Conservation (phyloP, 148 eudicot genomes). For the Pharnaceum exiguum region DNA sequence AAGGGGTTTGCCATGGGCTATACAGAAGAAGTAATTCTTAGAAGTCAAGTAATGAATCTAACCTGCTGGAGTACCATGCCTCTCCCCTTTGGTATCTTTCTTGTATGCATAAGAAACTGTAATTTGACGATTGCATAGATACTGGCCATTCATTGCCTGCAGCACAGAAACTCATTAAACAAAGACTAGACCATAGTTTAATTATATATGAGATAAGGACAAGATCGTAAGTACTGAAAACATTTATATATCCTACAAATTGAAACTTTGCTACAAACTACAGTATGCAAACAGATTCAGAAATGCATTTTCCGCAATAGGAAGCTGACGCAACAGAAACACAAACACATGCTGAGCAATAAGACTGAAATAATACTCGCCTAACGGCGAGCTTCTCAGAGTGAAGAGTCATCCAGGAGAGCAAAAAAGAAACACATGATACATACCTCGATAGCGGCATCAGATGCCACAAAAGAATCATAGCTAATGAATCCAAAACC, state of each 20-base stretch:
- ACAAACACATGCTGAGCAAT: no score
- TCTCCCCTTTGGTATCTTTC: conserved; percentile 96
- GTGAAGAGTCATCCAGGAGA: not conserved
- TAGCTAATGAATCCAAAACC: conserved; percentile 97
- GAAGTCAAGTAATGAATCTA: conserved; percentile 11
- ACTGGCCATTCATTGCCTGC: conserved; percentile 99
- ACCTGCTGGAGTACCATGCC: conserved; percentile 99
- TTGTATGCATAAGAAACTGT: conserved; percentile 97
- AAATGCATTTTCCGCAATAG: no score
- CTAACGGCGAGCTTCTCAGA: not conserved
- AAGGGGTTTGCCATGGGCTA: no score
- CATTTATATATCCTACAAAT: no score
- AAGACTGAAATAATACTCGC: no score
- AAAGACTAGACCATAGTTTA: no score
- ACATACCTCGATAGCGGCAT: conserved; percentile 88
- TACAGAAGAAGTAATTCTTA: no score
- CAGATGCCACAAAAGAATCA: conserved; percentile 95
- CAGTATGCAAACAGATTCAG: no score
- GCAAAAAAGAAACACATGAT: not conserved
- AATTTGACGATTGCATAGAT: conserved; percentile 96
- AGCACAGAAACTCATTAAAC: conserved; percentile 11
- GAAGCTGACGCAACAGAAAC: no score
- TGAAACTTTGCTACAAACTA: no score
- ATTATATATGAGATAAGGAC: no score
- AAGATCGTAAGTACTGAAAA: no score